Percentiles rank a stretch among this genome's conserved stretches.
phyloP scores from a whole-genome alignment of 306 rosid genomes.

The Medicago ruthenica region DNA sequence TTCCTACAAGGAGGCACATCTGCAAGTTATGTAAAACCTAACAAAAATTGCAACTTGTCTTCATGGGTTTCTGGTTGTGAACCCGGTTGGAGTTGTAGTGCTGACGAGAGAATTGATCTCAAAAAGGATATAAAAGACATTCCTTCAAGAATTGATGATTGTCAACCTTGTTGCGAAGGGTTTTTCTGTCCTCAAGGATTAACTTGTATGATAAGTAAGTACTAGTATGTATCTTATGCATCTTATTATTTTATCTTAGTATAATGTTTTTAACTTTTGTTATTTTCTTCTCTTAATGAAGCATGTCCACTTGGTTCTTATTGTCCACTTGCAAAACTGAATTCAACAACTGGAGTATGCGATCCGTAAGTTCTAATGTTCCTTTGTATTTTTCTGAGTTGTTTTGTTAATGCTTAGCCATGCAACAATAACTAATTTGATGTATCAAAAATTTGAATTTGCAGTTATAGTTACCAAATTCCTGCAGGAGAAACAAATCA shows the following conservation, averaged over 20 bases:
- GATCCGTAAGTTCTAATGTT: slow-evolving; percentile 71
- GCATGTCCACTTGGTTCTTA: slow-evolving; percentile 90
- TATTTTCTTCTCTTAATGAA: slow-evolving; percentile 54
- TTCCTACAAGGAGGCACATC: slow-evolving; percentile 32
- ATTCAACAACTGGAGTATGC: slow-evolving; percentile 64
- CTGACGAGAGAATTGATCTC: slow-evolving; percentile 50
- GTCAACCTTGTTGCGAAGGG: slow-evolving; percentile 84
- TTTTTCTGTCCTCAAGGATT: slow-evolving; percentile 83
- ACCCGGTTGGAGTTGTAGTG: slow-evolving; percentile 87
- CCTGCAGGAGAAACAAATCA: slow-evolving; percentile 73
- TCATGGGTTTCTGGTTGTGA: slow-evolving; percentile 80
- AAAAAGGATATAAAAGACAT: slow-evolving; percentile 40
- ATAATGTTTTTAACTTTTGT: slow-evolving; percentile 32
- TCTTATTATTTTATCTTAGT: slow-evolving; percentile 11
- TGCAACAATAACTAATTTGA: slow-evolving; percentile 14
- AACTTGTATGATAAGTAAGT: slow-evolving; percentile 93
- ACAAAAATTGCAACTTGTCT: slow-evolving; percentile 73
- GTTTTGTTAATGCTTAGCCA: slow-evolving; percentile 15
- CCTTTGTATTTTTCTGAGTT: slow-evolving; percentile 14
- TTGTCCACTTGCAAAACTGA: slow-evolving; percentile 72
- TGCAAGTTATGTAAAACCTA: slow-evolving; percentile 61
- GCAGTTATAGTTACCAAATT: slow-evolving; percentile 77
- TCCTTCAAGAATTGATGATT: slow-evolving; percentile 58
- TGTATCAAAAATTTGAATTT: slow-evolving; percentile 39
- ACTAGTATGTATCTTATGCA: slow-evolving; percentile 46